Evolutionary conservation across 2,329 filamentous ascomycete genomes (phyloP), one percentile per base, ranked within the genome.

Genomic region (Leptographium procerum): DNA sequence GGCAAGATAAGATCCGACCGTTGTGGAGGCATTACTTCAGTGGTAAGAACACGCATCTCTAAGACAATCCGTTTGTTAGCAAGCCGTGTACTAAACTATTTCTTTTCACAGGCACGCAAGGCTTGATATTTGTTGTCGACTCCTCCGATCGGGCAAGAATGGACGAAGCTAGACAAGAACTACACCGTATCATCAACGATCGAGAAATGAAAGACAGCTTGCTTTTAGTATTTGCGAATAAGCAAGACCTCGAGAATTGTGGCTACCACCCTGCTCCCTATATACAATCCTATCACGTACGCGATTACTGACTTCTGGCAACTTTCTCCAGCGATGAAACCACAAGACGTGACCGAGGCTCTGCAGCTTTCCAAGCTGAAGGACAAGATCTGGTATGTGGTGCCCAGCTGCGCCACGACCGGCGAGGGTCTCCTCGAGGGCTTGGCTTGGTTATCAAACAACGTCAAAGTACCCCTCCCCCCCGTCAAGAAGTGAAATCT

Each of bases 21-120:
- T 79, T 97, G 61, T 97, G 92, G 92, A 86, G 92, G 75, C 92
- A 97, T 79, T 97, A 97, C 79, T 97, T 95, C 71, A 88, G 85
- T 66, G 87, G 86, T 85, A 73, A 68, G 81, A 69, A 19, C 3
- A 16, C 48, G 43, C 22, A 19, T 13, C 26, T 33, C 6, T 40
- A 26, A 40, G 19, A 29, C 10, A 22, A 16, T 24, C 24, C 13
- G 14, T 26, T 16, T 47, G 7, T 24, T 52, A 7, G n/a, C 14
- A 8, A 29, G 16, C 9, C 26, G 22, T 34, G n/a, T 36, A 16
- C 47, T 57, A 24, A 57, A 2, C 1, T 16, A 16, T 40, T 45
- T 52, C 26, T 55, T 40, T 22, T 31, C n/a, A 10, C 71, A 94
- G 87, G 91, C 69, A 97, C 94, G 61, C 94, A 97, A 78, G 94